Evolutionary conservation across 805 yeast species (phyloP).

Genomic region (Saturnispora saitoi): DNA sequence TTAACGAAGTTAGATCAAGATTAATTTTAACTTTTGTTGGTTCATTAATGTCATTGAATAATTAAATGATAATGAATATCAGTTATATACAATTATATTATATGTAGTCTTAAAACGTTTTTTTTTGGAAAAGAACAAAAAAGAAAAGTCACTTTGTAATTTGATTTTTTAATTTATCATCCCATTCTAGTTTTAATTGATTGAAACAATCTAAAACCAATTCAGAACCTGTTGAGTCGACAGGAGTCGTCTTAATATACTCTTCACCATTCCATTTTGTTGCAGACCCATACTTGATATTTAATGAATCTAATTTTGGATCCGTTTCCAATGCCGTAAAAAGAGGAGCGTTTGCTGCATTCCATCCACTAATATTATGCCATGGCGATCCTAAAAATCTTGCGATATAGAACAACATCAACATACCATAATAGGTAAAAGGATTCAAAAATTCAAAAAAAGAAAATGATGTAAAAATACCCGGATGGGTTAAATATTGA

Average conservation of each 20-base stretch:
- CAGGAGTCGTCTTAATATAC: constrained; percentile 44
- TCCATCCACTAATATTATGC: constrained; percentile 84
- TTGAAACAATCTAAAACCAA: constrained; percentile 64
- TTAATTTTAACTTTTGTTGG: constrained; percentile 92
- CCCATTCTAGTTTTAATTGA: constrained; percentile 58
- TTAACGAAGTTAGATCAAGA: constrained; percentile 90
- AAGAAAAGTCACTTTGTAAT: constrained; percentile 28
- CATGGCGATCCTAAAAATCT: constrained; percentile 76
- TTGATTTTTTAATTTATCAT: constrained; percentile 62
- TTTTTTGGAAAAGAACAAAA: background rate
- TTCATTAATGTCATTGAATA: constrained; percentile 70
- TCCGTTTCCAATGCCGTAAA: constrained; percentile 51
- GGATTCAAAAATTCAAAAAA: constrained; percentile 69
- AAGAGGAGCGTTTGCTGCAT: constrained; percentile 82
- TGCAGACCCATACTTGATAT: constrained; percentile 66
- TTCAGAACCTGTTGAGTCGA: constrained; percentile 55
- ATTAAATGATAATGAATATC: constrained; percentile 2
- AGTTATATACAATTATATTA: background rate
- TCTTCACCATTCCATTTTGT: constrained; percentile 57
- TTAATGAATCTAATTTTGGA: constrained; percentile 34
- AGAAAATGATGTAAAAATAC: constrained; percentile 80
- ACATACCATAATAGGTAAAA: constrained; percentile 80
- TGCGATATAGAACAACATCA: constrained; percentile 72
- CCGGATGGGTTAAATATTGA: constrained; percentile 86
- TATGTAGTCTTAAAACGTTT: background rate